Base-by-base conservation (phyloP, 495 filamentous ascomycete species). In the Letharia columbiana region DNA sequence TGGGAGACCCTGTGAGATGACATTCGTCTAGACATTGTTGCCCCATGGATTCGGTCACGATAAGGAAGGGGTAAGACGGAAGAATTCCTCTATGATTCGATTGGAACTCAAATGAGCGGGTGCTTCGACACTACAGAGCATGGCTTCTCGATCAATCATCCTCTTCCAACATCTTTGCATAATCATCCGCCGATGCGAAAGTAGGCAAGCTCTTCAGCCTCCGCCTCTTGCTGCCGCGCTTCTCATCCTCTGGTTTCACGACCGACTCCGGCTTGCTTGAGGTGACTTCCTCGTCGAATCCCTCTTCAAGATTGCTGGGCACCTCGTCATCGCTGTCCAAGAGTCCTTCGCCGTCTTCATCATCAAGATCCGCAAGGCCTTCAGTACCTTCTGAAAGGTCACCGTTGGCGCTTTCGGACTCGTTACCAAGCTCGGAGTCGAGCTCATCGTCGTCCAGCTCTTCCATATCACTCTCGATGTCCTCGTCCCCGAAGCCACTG, bases 161-260 rank as follows among this genome's bases (percentile, higher is more conserved):
- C 62, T 80, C 85, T 17, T 81, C 89, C 70, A 98, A 73, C 80
- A 97, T 82, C 68, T 88, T 88, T 35, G 91, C 93, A 76, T 98
- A 98, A 71, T 98, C 95, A 31, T 98, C 94, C 28, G 81, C 87
- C 41, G 89, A 92, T 31, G 95, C 94, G 78, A 98, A 98, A 0
- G 85, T 95, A 5, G 94, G 94, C 68, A 98, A 79, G 69, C 84
- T 82, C 81, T 90, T 95, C 72, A 98, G 77, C 82, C 92, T 91
- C 82, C 87, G 87, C 71, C 80, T 85, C 79, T 89, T 91, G 70
- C 80, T 76, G 74, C 81, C 85, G 75, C 84, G 86, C 62, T 79
- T 76, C 62, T 50, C 64, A 71, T 10, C 71, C 31, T 28, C 59
- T 54, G 54, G 45, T 20, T 6, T 15, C 63, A 44, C 80, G 68